Evolutionary conservation across 192 early-diverging fungal genomes (phyloP).

Genomic region (Coemansia sp.): DNA sequence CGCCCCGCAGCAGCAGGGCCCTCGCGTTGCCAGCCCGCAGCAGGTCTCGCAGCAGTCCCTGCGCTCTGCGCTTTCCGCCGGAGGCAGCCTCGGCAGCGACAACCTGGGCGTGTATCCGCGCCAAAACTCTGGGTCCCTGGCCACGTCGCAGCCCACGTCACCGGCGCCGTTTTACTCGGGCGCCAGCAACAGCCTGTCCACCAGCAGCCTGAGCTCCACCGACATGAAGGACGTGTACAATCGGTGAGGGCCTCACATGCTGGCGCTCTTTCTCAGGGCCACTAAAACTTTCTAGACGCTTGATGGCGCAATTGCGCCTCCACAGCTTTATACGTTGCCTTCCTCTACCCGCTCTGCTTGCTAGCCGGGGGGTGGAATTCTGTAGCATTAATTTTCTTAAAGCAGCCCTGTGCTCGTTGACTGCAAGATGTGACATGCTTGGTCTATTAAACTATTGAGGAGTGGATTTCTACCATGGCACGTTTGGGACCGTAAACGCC

Average conservation of each 20-base stretch:
- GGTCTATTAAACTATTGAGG: too few relatives aligned
- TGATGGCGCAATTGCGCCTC: too few relatives aligned
- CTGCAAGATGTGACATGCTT: too few relatives aligned
- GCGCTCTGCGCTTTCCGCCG: conserved; percentile 34
- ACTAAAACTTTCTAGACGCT: too few relatives aligned
- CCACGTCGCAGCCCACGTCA: conserved; percentile 20
- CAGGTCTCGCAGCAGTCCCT: conserved; percentile 12
- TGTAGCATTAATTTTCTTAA: too few relatives aligned
- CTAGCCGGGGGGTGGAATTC: too few relatives aligned
- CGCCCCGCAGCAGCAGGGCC: conserved; percentile 4
- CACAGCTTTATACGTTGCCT: too few relatives aligned
- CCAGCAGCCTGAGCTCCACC: conserved; percentile 40
- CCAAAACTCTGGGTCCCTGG: background rate
- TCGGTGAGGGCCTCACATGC: conserved; percentile 13
- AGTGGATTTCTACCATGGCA: too few relatives aligned
- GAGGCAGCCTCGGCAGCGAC: conserved; percentile 35
- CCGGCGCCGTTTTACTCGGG: conserved; percentile 36
- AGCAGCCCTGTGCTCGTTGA: too few relatives aligned
- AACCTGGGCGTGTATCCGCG: conserved; percentile 7
- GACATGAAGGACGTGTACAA: conserved; percentile 51
- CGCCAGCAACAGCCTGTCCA: conserved; percentile 35
- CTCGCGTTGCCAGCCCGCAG: conserved; percentile 1
- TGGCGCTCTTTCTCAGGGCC: too few relatives aligned
- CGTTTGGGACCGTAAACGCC: conserved; percentile 11
- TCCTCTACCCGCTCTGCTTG: too few relatives aligned